These are phyloP conservation scores for Talaromyces sp. DNA, from an alignment of 2,329 filamentous ascomycete species.

Conservation along the genomic window DNA sequence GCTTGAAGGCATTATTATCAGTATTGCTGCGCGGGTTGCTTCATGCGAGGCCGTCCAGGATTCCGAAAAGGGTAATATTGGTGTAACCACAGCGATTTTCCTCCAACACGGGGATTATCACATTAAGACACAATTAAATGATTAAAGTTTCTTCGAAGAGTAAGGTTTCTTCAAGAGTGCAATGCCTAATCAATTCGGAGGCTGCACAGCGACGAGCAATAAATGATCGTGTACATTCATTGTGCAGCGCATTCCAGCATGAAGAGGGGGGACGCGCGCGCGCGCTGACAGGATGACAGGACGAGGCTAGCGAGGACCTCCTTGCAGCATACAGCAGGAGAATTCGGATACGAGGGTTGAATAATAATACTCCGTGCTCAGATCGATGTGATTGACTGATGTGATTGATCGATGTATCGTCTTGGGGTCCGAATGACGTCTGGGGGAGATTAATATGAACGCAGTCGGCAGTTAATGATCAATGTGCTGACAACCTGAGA, in stretches of 20 bases:
- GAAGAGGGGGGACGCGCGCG: background rate
- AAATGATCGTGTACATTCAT: background rate
- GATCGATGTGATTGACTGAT: too few species aligned
- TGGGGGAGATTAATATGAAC: background rate
- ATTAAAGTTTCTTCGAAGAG: background rate
- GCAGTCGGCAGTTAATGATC: background rate
- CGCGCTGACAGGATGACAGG: too few species aligned
- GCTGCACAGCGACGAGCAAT: background rate
- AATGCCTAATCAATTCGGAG: background rate
- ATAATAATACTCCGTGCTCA: background rate
- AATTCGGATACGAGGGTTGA: background rate
- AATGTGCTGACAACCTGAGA: background rate
- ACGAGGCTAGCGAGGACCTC: background rate
- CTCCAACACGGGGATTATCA: too few species aligned
- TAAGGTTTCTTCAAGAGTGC: background rate
- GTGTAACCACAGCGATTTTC: background rate
- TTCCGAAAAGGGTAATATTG: background rate
- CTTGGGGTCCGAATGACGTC: background rate
- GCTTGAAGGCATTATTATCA: slow-evolving; percentile 6
- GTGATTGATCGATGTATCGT: background rate
- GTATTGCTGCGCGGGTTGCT: background rate
- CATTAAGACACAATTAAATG: background rate
- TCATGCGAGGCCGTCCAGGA: background rate
- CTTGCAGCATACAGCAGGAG: background rate
- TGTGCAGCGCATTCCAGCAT: background rate